Percentiles rank a stretch among this genome's conserved stretches.
Conservation (phyloP, 2,329 filamentous ascomycete species). For the Dryadomyces sulphureus region DNA sequence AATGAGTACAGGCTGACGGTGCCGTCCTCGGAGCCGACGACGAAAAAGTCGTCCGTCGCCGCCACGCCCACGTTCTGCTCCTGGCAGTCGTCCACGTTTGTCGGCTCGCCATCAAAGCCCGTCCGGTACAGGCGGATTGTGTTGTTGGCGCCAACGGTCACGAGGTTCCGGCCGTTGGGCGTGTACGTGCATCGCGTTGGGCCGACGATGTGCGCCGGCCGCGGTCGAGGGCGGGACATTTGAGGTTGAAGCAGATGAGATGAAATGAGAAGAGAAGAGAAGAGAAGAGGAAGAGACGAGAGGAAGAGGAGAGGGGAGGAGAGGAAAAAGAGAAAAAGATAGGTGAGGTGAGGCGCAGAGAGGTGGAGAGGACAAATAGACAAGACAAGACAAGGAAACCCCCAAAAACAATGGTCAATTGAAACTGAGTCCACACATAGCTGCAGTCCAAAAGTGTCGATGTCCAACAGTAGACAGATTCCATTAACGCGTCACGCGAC, state of each 20-base stretch:
- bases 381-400: too few relatives aligned
- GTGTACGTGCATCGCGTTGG: slow-evolving; percentile 82
- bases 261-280: neutral
- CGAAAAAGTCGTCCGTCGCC: slow-evolving; percentile 65
- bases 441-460: too few relatives aligned
- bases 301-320: neutral
- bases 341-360: neutral
- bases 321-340: neutral
- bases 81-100: slow-evolving; percentile 78
- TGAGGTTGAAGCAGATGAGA: neutral
- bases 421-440: too few relatives aligned
- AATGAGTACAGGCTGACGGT: slow-evolving; percentile 92
- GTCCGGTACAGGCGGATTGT: slow-evolving; percentile 87
- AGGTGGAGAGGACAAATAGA: too few relatives aligned
- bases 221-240: slow-evolving; percentile 37
- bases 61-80: slow-evolving; percentile 74
- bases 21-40: slow-evolving; percentile 85
- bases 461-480: too few relatives aligned
- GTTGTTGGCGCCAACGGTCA: slow-evolving; percentile 89
- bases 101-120: slow-evolving; percentile 81
- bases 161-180: slow-evolving; percentile 68
- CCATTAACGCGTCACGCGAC: neutral
- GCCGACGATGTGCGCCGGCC: slow-evolving; percentile 70
- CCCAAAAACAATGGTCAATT: too few relatives aligned
- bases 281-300: neutral